A percentile compares a stretch with the other conserved stretches of the same genome.
Conservation (phyloP, 176 grass and related monocot genomes). For the Carex parvula region DNA sequence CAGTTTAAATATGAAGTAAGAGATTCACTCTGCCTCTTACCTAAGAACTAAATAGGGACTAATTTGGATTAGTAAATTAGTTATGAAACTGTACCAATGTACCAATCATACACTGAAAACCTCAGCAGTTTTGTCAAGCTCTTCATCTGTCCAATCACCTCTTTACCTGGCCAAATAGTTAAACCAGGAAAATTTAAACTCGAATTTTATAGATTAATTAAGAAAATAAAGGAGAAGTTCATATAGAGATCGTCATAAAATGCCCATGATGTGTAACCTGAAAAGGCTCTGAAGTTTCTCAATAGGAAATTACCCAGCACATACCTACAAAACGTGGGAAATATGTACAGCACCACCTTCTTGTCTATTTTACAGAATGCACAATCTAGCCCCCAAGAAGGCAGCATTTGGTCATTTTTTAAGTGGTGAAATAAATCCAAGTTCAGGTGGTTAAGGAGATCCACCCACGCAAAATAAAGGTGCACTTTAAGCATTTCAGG, state of each 20-base stretch:
- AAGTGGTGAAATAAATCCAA: no score
- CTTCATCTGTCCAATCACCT: slow-evolving; percentile 80
- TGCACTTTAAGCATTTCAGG: neutral
- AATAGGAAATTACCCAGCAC: neutral
- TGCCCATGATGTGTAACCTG: neutral
- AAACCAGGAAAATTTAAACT: neutral
- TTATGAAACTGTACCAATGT: no score
- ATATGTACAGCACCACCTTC: neutral
- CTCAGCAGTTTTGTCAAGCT: slow-evolving; percentile 80
- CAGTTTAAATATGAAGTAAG: no score
- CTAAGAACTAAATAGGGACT: no score
- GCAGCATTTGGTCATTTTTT: no score
- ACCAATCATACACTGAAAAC: no score
- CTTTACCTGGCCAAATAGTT: slow-evolving; percentile 46
- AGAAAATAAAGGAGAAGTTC: neutral
- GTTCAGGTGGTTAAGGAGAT: no score
- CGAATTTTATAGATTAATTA: neutral
- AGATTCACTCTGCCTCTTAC: no score
- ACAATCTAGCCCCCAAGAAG: no score
- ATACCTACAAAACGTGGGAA: neutral
- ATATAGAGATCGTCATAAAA: neutral
- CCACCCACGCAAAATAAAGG: no score
- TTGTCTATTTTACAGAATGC: neutral
- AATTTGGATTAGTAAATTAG: no score
- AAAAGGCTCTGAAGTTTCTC: neutral